Evolutionary conservation across 169 alveolate species (phyloP).

Genomic region (Eimeria falciformis): DNA sequence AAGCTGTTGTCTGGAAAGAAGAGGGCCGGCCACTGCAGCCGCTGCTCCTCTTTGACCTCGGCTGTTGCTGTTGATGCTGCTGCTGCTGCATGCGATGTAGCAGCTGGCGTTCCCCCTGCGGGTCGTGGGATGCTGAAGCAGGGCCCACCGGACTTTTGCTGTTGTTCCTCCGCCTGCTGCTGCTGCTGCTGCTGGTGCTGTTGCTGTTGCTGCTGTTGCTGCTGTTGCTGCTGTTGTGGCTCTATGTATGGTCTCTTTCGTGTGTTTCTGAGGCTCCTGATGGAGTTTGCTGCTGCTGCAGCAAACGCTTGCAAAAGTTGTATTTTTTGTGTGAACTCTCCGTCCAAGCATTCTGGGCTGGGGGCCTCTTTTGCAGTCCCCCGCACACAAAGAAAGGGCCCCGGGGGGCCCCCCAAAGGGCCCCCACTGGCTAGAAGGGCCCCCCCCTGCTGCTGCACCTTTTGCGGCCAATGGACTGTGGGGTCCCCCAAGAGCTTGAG

Average conservation of each 20-base stretch:
- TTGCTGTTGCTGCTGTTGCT: neutral
- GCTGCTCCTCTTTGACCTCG: slow-evolving; percentile 1
- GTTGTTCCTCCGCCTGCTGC: neutral
- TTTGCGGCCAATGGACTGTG: neutral
- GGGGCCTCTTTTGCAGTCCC: neutral
- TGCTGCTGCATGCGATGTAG: neutral
- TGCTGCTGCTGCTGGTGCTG: slow-evolving; percentile 8
- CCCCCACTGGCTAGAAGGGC: too few species aligned
- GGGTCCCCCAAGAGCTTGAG: neutral
- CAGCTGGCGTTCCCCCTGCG: neutral
- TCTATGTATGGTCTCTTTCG: too few species aligned
- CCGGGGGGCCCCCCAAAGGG: neutral
- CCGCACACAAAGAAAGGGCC: neutral
- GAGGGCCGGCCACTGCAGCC: neutral
- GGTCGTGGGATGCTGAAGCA: too few species aligned
- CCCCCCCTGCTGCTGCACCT: too few species aligned
- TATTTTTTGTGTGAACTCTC: neutral
- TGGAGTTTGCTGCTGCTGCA: neutral
- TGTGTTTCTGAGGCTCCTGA: neutral
- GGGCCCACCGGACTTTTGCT: neutral
- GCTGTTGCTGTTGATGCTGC: slow-evolving; percentile 16
- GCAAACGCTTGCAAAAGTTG: neutral
- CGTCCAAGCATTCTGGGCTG: neutral
- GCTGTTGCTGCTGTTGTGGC: neutral
- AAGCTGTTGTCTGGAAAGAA: neutral